phyloP scores from a whole-genome alignment of 1,284 basidiomycete genomes.

The Ceratobasidium sp. region DNA sequence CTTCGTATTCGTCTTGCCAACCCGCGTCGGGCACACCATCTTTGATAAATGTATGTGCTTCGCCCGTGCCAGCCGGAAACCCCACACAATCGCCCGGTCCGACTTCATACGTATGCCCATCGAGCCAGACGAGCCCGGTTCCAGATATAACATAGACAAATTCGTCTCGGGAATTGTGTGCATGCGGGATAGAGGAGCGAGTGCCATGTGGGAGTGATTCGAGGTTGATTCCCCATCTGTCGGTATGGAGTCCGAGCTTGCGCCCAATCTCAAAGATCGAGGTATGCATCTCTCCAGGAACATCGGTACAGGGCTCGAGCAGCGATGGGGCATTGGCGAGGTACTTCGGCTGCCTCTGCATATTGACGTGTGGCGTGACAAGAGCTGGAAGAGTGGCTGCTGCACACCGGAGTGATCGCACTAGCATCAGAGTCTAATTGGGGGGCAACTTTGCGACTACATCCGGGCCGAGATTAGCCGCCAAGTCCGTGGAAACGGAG shows the following conservation, averaged over 20 bases:
- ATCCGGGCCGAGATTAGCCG: neutral
- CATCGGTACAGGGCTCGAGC: slow-evolving; percentile 6
- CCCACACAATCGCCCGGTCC: slow-evolving; percentile 44
- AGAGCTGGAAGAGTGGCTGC: neutral
- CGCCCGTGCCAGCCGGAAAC: slow-evolving; percentile 45
- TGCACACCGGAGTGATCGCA: slow-evolving; percentile 2
- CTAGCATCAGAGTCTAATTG: neutral
- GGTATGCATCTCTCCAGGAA: slow-evolving; percentile 33
- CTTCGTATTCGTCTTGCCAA: slow-evolving; percentile 40
- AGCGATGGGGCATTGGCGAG: slow-evolving; percentile 3
- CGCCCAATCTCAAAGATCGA: neutral
- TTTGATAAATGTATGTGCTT: slow-evolving; percentile 44
- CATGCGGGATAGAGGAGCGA: slow-evolving; percentile 41
- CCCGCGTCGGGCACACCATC: slow-evolving; percentile 39
- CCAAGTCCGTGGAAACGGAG: slow-evolving; percentile 25
- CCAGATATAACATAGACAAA: slow-evolving; percentile 44
- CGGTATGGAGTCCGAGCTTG: slow-evolving; percentile 15
- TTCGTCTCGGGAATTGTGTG: slow-evolving; percentile 44
- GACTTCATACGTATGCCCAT: slow-evolving; percentile 42
- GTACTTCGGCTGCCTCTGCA: neutral
- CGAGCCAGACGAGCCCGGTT: slow-evolving; percentile 43
- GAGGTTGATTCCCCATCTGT: slow-evolving; percentile 42
- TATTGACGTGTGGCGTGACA: neutral
- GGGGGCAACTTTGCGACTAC: neutral
- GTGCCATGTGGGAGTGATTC: slow-evolving; percentile 44